Evolutionary conservation across 129 eudicot genomes (phyloP).

Genomic region (Arctium minus): DNA sequence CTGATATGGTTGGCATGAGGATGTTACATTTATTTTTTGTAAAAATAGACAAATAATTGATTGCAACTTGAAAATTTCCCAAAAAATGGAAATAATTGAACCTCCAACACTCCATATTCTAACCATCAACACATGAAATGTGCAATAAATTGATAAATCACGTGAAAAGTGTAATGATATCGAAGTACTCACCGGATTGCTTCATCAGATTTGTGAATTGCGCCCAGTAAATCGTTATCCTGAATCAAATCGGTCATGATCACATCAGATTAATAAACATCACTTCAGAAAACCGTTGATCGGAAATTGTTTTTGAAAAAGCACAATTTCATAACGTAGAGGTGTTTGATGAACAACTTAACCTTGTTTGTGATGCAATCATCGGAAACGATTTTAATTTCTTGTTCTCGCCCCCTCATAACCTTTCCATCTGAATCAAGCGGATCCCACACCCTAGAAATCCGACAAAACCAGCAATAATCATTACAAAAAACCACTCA

Average conservation of each 20-base stretch:
- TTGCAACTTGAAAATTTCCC: neutral
- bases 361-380: conserved; percentile 55
- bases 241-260: conserved; percentile 24
- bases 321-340: neutral
- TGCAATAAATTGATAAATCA: neutral
- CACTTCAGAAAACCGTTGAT: neutral
- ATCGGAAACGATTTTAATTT: conserved; percentile 32
- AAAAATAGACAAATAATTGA: neutral
- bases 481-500: neutral
- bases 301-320: neutral
- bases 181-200: conserved; percentile 53
- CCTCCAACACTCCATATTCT: neutral
- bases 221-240: conserved; percentile 41
- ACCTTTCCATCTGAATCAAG: conserved; percentile 37
- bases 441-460: conserved; percentile 48
- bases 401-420: conserved; percentile 29
- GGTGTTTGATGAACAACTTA: neutral
- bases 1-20: neutral
- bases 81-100: neutral
- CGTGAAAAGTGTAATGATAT: neutral
- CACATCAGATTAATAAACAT: neutral
- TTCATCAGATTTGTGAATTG: conserved; percentile 52
- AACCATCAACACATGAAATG: neutral
- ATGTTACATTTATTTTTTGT: neutral
- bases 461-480: neutral